phyloP scores from a whole-genome alignment of 2,329 filamentous ascomycete genomes.

The Fusarium sp. region DNA sequence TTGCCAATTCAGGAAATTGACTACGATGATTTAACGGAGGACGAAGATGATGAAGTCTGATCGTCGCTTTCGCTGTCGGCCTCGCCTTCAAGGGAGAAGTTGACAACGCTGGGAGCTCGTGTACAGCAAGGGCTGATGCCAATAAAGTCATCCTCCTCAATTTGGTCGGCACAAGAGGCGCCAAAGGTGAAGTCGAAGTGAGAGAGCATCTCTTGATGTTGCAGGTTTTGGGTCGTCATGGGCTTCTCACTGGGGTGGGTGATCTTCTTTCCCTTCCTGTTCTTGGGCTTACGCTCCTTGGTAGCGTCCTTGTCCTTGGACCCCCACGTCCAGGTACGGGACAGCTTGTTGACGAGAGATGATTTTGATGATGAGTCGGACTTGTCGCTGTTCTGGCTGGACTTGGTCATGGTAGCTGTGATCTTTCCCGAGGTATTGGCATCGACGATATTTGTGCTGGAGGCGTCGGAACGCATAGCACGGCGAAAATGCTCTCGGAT shows the following conservation, averaged over 20 bases:
- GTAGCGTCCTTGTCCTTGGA: conserved; percentile 47
- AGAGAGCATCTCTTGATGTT: conserved; percentile 62
- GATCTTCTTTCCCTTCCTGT: conserved; percentile 45
- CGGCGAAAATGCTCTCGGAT: conserved; percentile 60
- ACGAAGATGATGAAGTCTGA: conserved; percentile 39
- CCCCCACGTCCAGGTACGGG: conserved; percentile 52
- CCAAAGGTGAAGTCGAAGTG: conserved; percentile 63
- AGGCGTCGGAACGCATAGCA: conserved; percentile 55
- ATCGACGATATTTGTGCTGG: conserved; percentile 51
- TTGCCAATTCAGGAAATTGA: conserved; percentile 41
- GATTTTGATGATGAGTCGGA: conserved; percentile 49
- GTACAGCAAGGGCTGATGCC: conserved; percentile 63
- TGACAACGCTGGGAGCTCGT: conserved; percentile 54
- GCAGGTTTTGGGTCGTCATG: conserved; percentile 60
- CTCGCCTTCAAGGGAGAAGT: conserved; percentile 41
- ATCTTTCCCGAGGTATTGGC: conserved; percentile 50
- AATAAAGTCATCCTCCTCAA: conserved; percentile 52
- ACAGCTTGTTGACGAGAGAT: conserved; percentile 49
- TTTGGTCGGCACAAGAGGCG: conserved; percentile 51
- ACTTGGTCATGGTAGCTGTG: conserved; percentile 49
- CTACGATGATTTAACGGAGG: conserved; percentile 40
- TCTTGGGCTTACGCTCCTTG: conserved; percentile 52
- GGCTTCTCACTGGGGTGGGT: conserved; percentile 61
- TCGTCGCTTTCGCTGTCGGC: conserved; percentile 42
- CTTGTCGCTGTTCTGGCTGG: conserved; percentile 47